Base-by-base conservation (phyloP, 495 filamentous ascomycete species). In the Neurospora discreta region DNA sequence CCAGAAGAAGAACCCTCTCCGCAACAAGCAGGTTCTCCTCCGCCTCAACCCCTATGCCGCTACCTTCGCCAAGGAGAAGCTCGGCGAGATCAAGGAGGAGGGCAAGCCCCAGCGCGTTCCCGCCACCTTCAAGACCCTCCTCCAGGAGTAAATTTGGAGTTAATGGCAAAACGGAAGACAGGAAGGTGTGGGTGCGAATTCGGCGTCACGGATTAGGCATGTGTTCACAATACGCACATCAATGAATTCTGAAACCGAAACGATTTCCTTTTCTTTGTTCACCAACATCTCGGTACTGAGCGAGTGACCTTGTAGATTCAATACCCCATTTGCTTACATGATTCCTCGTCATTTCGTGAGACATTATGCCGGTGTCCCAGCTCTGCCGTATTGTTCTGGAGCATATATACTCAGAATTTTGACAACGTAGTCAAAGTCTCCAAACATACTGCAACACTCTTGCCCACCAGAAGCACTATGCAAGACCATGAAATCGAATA, bases 1-100 rank as follows among this genome's bases (percentile, higher is more conserved):
- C 72, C 94, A 97, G 89, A 99, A 99, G 94, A 97, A 97, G 93
- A 98, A 99, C 89, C 96, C 95, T 80, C 92, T 99, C 73, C 87
- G 86, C 85, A 99, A 99, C 90, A 96, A 92, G 89, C 96, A 98
- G 87, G 89, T 99, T 72, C 87, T 97, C 84, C 91, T 98, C 80
- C 89, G 95, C 74, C 91, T 98, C 83, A 99, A 99, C 88, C 95
- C 95, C 72, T 99, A 99, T 85, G 94, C 94, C 72, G 86, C 90
- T 77, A 89, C 89, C 52, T 99, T 93, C 86, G 85, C 87, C 73
- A 92, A 94, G 87, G 86, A 93, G 80, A 76, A 82, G 74, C 75
- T 85, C 36, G 83, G 83, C 38, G 76, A 82, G 70, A 73, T 80
- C 68, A 84, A 82, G 80, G 72, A 80, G 39, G 78, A 73, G 68